These are phyloP conservation scores for Globisporangium emineosum DNA, from an alignment of 352 stramenopile genomes.

Conservation along the genomic window DNA sequence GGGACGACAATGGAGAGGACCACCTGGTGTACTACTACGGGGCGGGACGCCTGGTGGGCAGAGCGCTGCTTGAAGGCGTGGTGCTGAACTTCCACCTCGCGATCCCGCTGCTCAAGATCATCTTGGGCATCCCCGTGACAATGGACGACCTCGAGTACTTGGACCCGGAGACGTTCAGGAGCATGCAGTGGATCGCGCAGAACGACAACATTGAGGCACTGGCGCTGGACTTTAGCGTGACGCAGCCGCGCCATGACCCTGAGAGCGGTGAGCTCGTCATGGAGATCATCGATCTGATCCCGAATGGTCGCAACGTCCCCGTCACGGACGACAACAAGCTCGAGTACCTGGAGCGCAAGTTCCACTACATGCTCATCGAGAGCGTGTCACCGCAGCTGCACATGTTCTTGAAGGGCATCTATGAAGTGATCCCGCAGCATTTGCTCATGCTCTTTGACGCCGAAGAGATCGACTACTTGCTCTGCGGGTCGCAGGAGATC, in stretches of 20 bases:
- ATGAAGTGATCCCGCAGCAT: conserved; percentile 93
- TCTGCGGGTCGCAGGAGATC: conserved; percentile 93
- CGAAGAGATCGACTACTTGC: conserved; percentile 95
- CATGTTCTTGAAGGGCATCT: conserved; percentile 93
- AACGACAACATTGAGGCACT: conserved; percentile 54
- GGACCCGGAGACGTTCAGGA: conserved; percentile 59
- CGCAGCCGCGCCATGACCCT: conserved; percentile 16
- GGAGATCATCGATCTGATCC: conserved; percentile 54
- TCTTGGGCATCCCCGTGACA: conserved; percentile 93
- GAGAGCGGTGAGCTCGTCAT: conserved; percentile 9
- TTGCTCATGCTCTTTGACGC: conserved; percentile 95
- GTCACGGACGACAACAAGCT: conserved; percentile 95
- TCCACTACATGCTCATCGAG: conserved; percentile 93
- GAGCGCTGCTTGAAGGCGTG: conserved; percentile 86
- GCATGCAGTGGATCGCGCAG: conserved; percentile 63
- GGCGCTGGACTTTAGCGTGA: conserved; percentile 60
- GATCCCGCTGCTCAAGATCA: conserved; percentile 95
- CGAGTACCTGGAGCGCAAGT: conserved; percentile 90
- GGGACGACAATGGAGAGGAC: conserved; percentile 50
- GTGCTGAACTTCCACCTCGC: conserved; percentile 94
- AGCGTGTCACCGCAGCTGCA: conserved; percentile 88
- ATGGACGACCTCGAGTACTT: conserved; percentile 92
- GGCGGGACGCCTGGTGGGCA: conserved; percentile 49
- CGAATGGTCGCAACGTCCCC: conserved; percentile 58
- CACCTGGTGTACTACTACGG: conserved; percentile 71